Evolutionary conservation across 352 stramenopile genomes (phyloP), one percentile per base, ranked within the genome.

Genomic region (Phytopythium boreale): DNA sequence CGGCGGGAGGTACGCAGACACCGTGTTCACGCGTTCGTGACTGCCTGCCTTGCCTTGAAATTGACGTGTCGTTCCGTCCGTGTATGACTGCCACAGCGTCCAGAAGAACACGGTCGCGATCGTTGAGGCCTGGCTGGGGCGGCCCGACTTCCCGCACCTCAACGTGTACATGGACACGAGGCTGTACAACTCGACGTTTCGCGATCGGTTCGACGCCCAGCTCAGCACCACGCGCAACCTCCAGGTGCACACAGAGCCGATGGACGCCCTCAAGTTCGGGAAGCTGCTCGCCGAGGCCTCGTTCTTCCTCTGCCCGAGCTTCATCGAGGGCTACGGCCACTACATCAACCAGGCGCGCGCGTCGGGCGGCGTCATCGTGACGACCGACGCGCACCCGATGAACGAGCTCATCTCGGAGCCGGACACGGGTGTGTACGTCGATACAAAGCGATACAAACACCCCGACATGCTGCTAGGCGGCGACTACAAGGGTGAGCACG

Each of bases 261-360:
- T 84, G 37, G 56, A 67, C 22, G 46, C 69, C 1, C 34, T 64
- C 14, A 61, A 60, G 8, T 90, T 82, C 55, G 77, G 74, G 10
- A 67, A 74, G 47, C 46, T 84, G 19, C 3, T 91, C 49, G 70
- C 73, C 0, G 69, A 85, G 36, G 51, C 77, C 0, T 53, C 76
- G 1, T 83, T 82, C 31, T 79, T 91, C 47, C 61, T 89, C 29
- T 88, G 76, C 20, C 66, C 82, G 46, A 91, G 80, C 43, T 59
- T 56, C 2, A 69, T 76, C 47, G 82, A 90, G 75, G 80, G 79
- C 20, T 90, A 84, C 53, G 79, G 80, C 36, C 80, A 89, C 68
- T 85, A 79, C 61, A 87, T 89, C 56, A 82, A 89, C 62, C 80
- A 89, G 44, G 80, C 73, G 19, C 70, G 78, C 11, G 76, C 78